Percentiles rank a stretch among this genome's conserved stretches.
Evolutionary conservation across 2,329 filamentous ascomycete genomes (phyloP).

Genomic region (Aspergillus versicolor): DNA sequence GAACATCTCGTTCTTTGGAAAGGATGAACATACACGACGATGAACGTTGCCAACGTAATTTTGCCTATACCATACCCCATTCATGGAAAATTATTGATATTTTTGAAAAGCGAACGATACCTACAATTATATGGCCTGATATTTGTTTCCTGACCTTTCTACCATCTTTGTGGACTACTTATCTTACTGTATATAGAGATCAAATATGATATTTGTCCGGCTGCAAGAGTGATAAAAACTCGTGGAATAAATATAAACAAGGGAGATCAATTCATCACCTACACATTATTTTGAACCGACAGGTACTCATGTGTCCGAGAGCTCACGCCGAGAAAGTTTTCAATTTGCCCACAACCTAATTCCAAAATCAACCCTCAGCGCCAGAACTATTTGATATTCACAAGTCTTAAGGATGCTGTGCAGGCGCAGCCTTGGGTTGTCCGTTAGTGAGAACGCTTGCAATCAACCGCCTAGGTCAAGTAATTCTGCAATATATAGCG

Average conservation of each 20-base stretch:
- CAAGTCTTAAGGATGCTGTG: slow-evolving; percentile 45
- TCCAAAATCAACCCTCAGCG: not conserved
- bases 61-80: not conserved
- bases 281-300: slow-evolving; percentile 42
- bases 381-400: not conserved
- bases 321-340: not conserved
- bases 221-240: not conserved
- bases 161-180: not conserved
- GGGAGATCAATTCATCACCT: slow-evolving; percentile 48
- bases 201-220: not conserved
- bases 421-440: slow-evolving; percentile 51
- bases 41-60: not conserved
- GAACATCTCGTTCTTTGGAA: slow-evolving; percentile 73
- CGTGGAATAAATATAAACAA: not conserved
- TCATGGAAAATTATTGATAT: slow-evolving; percentile 1
- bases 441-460: not conserved
- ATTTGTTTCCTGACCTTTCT: not conserved
- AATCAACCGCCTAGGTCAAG: not conserved
- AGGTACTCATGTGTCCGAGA: not conserved
- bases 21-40: slow-evolving; percentile 18
- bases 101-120: slow-evolving; percentile 11
- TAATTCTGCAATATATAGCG: not conserved
- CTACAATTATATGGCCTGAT: not conserved
- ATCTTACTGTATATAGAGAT: slow-evolving; percentile 7
- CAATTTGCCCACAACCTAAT: not conserved